A percentile compares a stretch with the other conserved stretches of the same genome.
These are phyloP conservation scores for Pichia nakasei DNA, from an alignment of 805 yeast genomes.

Conservation along the genomic window DNA sequence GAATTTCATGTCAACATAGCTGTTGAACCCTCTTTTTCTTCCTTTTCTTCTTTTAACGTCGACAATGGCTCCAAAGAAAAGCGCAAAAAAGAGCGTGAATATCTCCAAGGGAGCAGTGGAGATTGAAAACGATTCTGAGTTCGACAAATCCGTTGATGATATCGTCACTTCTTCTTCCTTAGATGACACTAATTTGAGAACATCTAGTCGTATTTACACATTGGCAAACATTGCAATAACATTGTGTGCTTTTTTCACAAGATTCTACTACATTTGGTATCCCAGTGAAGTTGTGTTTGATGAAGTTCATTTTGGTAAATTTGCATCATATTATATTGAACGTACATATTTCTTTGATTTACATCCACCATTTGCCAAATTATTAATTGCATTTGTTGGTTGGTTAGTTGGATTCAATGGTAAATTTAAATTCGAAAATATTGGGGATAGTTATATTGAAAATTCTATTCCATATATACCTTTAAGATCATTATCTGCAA, in stretches of 20 bases:
- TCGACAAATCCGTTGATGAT: constrained; percentile 9
- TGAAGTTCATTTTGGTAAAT: constrained; percentile 82
- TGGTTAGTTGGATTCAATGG: constrained; percentile 87
- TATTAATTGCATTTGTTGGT: constrained; percentile 85
- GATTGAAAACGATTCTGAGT: neutral
- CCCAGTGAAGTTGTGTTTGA: constrained; percentile 79
- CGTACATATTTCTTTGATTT: constrained; percentile 91
- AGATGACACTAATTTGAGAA: too few relatives aligned
- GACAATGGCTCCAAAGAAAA: constrained; percentile 17
- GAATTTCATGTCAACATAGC: too few relatives aligned
- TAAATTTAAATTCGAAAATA: constrained; percentile 80
- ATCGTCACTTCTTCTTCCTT: neutral
- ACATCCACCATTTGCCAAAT: constrained; percentile 96
- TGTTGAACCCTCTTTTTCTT: too few relatives aligned
- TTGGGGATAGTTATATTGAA: constrained; percentile 73
- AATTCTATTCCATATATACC: constrained; percentile 83
- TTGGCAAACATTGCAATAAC: constrained; percentile 33
- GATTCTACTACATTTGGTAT: constrained; percentile 53
- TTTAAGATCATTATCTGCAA: constrained; percentile 68
- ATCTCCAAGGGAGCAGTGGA: neutral
- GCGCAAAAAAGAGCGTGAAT: constrained; percentile 2
- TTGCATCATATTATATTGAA: constrained; percentile 77
- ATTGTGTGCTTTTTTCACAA: constrained; percentile 35
- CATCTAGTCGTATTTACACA: neutral
- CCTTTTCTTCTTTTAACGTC: neutral